These are phyloP conservation scores for Fusarium guadeloupense DNA, from an alignment of 2,329 filamentous ascomycete genomes.

Conservation along the genomic window DNA sequence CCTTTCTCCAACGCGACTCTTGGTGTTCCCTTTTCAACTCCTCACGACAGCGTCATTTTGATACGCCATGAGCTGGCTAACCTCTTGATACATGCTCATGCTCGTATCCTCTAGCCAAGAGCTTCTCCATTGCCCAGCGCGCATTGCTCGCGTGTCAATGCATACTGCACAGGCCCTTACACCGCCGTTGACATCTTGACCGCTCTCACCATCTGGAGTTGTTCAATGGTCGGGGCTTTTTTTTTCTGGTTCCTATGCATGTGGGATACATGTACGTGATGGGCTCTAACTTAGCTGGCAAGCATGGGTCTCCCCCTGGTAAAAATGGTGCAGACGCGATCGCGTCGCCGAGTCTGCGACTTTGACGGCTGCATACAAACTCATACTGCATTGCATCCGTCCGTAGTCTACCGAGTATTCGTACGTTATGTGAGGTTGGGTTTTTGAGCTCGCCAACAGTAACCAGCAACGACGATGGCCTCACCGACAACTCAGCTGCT, in stretches of 20 bases:
- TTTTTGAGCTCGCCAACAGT: constrained; percentile 8
- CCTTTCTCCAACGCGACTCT: background rate
- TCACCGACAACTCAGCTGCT: constrained; percentile 22
- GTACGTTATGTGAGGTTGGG: constrained; percentile 21
- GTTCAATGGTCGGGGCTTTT: constrained; percentile 17
- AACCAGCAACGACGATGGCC: background rate
- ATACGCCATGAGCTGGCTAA: background rate
- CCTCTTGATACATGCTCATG: constrained; percentile 24
- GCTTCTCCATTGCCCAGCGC: background rate
- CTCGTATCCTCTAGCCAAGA: constrained; percentile 21
- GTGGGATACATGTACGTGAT: constrained; percentile 22
- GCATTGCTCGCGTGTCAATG: constrained; percentile 26
- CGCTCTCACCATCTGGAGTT: constrained; percentile 12
- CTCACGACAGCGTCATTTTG: background rate
- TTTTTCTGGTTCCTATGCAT: constrained; percentile 19
- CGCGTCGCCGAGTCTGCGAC: constrained; percentile 4
- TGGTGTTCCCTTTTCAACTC: background rate
- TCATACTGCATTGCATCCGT: background rate
- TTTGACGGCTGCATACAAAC: constrained; percentile 26
- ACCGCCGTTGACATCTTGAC: constrained; percentile 24
- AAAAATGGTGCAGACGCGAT: constrained; percentile 16
- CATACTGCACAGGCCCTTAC: constrained; percentile 9
- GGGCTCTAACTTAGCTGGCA: background rate
- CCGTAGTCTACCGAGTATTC: too few species aligned
- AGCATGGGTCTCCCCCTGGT: constrained; percentile 8